Conservation (phyloP, 768 basidiomycete species). For the Sporobolomyces pararoseus region DNA sequence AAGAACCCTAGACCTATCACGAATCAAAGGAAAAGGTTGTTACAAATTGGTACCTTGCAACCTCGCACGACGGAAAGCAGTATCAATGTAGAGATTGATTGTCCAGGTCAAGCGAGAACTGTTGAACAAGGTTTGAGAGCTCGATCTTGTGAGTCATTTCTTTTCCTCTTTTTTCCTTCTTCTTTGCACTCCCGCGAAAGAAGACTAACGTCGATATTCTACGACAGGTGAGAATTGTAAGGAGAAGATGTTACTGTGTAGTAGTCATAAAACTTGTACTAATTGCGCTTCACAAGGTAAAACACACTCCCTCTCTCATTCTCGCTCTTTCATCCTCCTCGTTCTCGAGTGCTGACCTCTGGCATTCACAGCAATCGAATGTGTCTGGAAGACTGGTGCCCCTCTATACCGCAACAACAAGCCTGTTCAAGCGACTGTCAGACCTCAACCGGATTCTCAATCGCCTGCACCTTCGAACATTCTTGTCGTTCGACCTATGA, state of each 20-base stretch:
- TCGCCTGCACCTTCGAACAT: no score
- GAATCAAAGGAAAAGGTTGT: not conserved
- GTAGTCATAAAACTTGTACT: not conserved
- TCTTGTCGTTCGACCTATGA: no score
- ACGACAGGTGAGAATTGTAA: slow-evolving; percentile 30
- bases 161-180: no score
- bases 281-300: not conserved
- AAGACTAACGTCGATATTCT: no score
- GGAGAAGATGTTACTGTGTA: slow-evolving; percentile 2
- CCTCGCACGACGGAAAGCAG: no score
- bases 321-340: not conserved
- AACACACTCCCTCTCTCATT: not conserved
- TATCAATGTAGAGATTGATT: no score
- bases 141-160: not conserved
- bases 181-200: no score
- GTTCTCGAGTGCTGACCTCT: no score
- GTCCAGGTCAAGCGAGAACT: no score
- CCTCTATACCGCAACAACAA: not conserved
- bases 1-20: not conserved
- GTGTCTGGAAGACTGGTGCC: slow-evolving; percentile 10
- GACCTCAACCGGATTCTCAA: not conserved
- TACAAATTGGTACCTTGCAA: slow-evolving; percentile 4
- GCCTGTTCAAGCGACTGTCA: no score
- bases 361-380: not conserved
- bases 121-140: not conserved